Evolutionary conservation across 2,329 filamentous ascomycete genomes (phyloP).

Genomic region (Claviceps sp.): DNA sequence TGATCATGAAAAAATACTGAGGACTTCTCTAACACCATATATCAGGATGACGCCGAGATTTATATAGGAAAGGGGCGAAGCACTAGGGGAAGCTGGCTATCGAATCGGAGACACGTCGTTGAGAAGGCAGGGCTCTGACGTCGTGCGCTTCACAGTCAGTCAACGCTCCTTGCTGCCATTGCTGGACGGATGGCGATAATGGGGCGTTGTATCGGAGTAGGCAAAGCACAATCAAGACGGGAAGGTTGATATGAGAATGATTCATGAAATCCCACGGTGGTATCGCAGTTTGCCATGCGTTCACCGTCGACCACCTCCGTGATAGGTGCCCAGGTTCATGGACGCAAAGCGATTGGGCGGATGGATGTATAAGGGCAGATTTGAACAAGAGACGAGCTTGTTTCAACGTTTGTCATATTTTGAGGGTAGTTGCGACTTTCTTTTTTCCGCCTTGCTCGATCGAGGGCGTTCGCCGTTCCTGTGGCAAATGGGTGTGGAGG

Average conservation of each 20-base stretch:
- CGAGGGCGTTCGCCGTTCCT: not conserved
- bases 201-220: not conserved
- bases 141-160: not conserved
- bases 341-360: not conserved
- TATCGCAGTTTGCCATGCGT: not conserved
- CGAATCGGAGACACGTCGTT: not conserved
- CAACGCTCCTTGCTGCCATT: not conserved
- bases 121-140: not conserved
- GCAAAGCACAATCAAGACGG: not conserved
- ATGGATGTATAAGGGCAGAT: not conserved
- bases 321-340: not conserved
- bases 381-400: not conserved
- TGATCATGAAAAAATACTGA: not conserved
- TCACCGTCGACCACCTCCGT: not conserved
- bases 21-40: not conserved
- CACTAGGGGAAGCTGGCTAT: not conserved
- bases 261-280: not conserved
- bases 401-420: conserved; percentile 3
- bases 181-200: not conserved
- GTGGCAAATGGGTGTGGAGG: not conserved
- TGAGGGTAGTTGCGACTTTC: not conserved
- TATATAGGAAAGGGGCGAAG: not conserved
- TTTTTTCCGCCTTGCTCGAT: not conserved
- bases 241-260: not conserved
- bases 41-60: not conserved